Percentiles rank a stretch among this genome's conserved stretches.
Evolutionary conservation across 345 rosid genomes (phyloP).

Genomic region (Pugionium cornutum): DNA sequence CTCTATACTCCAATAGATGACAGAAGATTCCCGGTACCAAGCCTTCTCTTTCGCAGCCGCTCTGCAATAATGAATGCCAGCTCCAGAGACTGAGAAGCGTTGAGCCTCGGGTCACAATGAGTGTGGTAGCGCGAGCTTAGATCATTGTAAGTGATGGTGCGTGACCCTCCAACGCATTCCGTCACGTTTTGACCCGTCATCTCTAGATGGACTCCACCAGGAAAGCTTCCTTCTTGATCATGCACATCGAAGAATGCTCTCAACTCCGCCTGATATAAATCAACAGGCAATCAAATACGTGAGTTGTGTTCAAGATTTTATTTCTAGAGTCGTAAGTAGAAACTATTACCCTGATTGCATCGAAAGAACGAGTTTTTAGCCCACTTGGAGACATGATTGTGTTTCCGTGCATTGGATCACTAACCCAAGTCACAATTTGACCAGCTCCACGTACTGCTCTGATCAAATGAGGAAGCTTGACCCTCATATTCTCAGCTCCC

Average conservation of each 20-base stretch:
- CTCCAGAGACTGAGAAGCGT: conserved; percentile 62
- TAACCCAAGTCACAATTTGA: conserved; percentile 70
- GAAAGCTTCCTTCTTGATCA: conserved; percentile 63
- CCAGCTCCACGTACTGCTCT: conserved; percentile 64
- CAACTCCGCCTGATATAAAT: conserved; percentile 47
- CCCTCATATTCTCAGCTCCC: conserved; percentile 70
- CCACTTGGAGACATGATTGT: conserved; percentile 68
- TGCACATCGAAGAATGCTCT: conserved; percentile 66
- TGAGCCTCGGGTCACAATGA: conserved; percentile 37
- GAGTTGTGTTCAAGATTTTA: neutral
- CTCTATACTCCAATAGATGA: conserved; percentile 36
- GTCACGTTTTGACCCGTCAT: conserved; percentile 53
- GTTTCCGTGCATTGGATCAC: conserved; percentile 67
- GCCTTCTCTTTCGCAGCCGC: conserved; percentile 47
- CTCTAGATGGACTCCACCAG: conserved; percentile 60
- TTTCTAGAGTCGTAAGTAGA: neutral
- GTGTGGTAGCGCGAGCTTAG: conserved; percentile 49
- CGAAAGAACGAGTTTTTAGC: conserved; percentile 61
- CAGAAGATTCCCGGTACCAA: conserved; percentile 26
- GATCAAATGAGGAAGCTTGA: conserved; percentile 61
- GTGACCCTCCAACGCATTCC: conserved; percentile 60
- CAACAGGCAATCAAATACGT: neutral
- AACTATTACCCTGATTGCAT: conserved; percentile 50
- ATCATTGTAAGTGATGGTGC: conserved; percentile 55
- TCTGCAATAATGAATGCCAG: conserved; percentile 59